These are phyloP conservation scores for Heliosperma pusillum DNA, from an alignment of 148 eudicot genomes.

Conservation along the genomic window DNA sequence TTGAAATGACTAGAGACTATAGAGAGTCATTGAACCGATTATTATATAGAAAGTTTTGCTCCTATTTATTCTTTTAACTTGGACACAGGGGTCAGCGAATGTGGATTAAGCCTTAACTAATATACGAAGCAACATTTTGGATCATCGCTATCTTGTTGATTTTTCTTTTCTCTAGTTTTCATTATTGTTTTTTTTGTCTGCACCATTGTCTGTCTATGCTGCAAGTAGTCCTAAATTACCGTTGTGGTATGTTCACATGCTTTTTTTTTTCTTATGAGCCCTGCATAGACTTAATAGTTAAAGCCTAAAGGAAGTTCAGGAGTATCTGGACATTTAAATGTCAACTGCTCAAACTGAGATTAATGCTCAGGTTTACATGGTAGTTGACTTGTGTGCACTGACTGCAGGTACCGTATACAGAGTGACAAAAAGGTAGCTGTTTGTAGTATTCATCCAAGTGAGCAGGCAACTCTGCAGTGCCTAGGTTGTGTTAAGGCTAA, in stretches of 20 bases:
- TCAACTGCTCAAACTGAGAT: not conserved
- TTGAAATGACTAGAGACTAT: not conserved
- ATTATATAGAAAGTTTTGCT: not conserved
- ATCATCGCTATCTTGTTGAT: not conserved
- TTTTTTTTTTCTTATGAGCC: not conserved
- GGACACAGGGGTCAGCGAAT: not conserved
- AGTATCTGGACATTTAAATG: not conserved
- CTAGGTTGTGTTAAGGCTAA: constrained; percentile 92
- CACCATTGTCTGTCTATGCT: no score
- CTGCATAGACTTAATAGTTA: not conserved
- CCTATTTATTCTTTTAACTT: not conserved
- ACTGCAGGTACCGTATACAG: constrained; percentile 87
- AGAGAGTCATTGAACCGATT: not conserved
- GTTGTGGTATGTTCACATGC: not conserved
- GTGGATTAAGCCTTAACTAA: not conserved
- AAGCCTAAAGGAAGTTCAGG: not conserved
- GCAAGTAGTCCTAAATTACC: not conserved
- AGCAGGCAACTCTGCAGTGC: constrained; percentile 95
- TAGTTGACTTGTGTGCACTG: constrained; percentile 6
- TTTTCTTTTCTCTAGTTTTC: not conserved
- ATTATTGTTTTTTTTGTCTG: not conserved
- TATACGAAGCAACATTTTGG: not conserved
- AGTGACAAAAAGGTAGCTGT: constrained; percentile 86
- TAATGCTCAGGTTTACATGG: not conserved
- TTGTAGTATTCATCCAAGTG: constrained; percentile 97